These are phyloP conservation scores for Papiliotrema terrestris DNA, from an alignment of 1,284 basidiomycete genomes.

Conservation along the genomic window DNA sequence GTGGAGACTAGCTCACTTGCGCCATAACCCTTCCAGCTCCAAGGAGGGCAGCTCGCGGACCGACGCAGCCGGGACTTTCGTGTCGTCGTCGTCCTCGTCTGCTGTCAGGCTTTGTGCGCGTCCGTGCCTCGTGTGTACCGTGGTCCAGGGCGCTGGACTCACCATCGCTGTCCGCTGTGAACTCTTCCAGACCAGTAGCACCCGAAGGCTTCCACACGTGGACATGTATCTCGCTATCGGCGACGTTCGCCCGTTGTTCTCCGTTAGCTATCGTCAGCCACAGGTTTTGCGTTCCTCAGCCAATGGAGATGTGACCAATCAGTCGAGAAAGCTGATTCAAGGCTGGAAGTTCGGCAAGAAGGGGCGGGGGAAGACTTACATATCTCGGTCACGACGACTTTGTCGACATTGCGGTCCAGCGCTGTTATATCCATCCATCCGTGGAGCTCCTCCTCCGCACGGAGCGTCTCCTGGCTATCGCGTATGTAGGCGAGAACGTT, in stretches of 20 bases:
- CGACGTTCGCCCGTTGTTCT: slow-evolving; percentile 3
- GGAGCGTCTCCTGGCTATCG: slow-evolving; percentile 56
- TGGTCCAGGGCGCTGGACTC: no score
- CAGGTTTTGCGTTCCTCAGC: background rate
- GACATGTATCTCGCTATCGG: slow-evolving; percentile 58
- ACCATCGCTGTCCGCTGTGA: slow-evolving; percentile 56
- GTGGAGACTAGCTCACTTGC: slow-evolving; percentile 46
- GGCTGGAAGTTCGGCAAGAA: background rate
- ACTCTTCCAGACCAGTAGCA: slow-evolving; percentile 70
- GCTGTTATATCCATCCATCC: slow-evolving; percentile 56
- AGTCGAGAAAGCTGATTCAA: no score
- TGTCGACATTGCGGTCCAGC: slow-evolving; percentile 69
- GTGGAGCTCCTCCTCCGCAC: slow-evolving; percentile 20
- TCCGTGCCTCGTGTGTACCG: no score
- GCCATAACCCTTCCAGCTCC: slow-evolving; percentile 83
- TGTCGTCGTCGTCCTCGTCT: slow-evolving; percentile 58
- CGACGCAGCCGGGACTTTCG: slow-evolving; percentile 77
- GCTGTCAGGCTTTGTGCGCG: background rate
- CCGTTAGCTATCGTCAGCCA: background rate
- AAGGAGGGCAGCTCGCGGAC: slow-evolving; percentile 79
- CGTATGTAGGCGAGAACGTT: slow-evolving; percentile 62
- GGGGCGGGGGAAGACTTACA: slow-evolving; percentile 44
- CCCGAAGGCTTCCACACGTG: slow-evolving; percentile 82
- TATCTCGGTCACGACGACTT: slow-evolving; percentile 67
- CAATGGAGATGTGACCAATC: no score